These are phyloP conservation scores for Brassica incana DNA, from an alignment of 345 rosid genomes.

Conservation along the genomic window DNA sequence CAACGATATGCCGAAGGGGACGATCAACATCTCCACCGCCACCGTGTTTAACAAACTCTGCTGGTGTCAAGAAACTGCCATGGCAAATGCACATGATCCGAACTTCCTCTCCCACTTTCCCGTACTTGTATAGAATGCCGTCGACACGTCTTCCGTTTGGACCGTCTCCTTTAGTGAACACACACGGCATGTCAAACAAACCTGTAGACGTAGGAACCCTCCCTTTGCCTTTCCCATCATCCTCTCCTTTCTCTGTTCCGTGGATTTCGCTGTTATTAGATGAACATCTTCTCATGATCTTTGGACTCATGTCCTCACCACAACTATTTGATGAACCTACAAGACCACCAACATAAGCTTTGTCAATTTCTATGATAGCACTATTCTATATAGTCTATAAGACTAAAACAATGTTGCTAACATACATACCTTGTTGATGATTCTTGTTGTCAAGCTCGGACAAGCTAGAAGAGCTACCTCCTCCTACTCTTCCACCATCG, in stretches of 20 bases:
- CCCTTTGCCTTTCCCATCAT: constrained; percentile 47
- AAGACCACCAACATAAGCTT: neutral
- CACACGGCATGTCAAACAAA: constrained; percentile 69
- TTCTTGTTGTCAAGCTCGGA: constrained; percentile 69
- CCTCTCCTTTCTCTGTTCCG: constrained; percentile 42
- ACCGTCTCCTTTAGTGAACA: constrained; percentile 74
- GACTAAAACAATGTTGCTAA: neutral
- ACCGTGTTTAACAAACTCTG: constrained; percentile 81
- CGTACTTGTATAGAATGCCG: constrained; percentile 70
- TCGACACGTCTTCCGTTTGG: constrained; percentile 66
- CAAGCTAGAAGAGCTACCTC: constrained; percentile 63
- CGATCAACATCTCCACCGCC: constrained; percentile 71
- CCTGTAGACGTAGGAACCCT: constrained; percentile 19
- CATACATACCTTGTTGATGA: constrained; percentile 63
- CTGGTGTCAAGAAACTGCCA: constrained; percentile 69
- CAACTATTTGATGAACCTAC: constrained; percentile 45
- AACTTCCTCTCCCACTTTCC: constrained; percentile 57
- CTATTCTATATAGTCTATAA: neutral
- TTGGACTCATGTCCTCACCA: constrained; percentile 30
- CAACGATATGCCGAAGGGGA: constrained; percentile 69
- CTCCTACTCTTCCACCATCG: constrained; percentile 30
- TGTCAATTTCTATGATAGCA: neutral
- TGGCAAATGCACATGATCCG: constrained; percentile 86
- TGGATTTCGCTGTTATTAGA: constrained; percentile 34
- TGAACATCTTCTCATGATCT: constrained; percentile 25